Base-by-base conservation (phyloP, 495 filamentous ascomycete species). In the Pyronema domesticum region DNA sequence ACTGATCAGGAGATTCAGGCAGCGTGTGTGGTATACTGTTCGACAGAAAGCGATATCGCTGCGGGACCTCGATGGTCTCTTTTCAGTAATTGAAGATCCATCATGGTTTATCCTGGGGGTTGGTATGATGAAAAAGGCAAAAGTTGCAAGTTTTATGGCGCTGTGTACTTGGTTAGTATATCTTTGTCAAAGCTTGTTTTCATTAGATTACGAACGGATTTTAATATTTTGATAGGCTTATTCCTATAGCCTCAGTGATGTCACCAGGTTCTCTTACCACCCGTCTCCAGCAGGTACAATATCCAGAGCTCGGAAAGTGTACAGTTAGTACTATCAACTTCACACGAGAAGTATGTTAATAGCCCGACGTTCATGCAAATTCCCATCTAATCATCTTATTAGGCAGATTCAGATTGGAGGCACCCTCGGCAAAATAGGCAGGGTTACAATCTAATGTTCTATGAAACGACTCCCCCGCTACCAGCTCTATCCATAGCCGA, bases 1-100 rank as follows among this genome's bases (percentile, higher is more conserved):
- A 9, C 14, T 40, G 15, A n/a, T 17, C 45, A 33, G 11, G 14
- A 17, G 37, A 45, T 60, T 56, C 53, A 62, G 69, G 45, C 69
- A 71, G 55, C 52, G 69, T 34, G 60, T 71, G 57, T 71, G 69
- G 69, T 55, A 67, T 19, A 71, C 69, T 0, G 55, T 71, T 49
- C 60, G 69, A 35, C 57, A 55, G 23, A 69, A 67, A 44, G 43
- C 63, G 0, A 54, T 71, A 55, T 68, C 68, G 8, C 42, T 71
- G 6, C 55, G 51, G 15, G 68, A 60, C 8, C 71, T 71, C 23
- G 69, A 71, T 51, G 59, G 63, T 1, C 51, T 70, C 19, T 71
- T 70, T 42, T 58, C 63, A 3, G 63, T 64, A 0, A 63, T 70
- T 3, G 69, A 71, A 54, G 67, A 70, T 57, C 69, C 65, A 17